Base-by-base conservation (phyloP, 352 stramenopile genomes). In the Globisporangium echinulatum region DNA sequence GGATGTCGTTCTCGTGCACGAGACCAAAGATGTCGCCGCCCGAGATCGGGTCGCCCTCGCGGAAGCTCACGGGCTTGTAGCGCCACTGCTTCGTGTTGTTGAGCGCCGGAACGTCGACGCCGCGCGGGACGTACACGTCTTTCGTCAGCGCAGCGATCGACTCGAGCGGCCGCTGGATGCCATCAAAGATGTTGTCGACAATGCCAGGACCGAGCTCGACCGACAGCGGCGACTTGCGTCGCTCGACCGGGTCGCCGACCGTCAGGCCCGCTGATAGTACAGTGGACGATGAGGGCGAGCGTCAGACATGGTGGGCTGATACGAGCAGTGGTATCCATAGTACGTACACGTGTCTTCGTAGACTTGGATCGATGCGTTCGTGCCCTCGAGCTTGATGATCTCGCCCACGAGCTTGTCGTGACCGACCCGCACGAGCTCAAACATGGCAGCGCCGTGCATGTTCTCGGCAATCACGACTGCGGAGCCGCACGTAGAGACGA, bases 111-210 rank as follows among this genome's bases (percentile, higher is more conserved):
- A 99, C 91, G 70, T 99, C 97, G 49, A 99, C 96, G 63, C 97
- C 97, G 58, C 91, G 86, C 42, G 96, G 96, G 25, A 99, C 97
- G 80, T 99, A 99, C 49, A 99, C 96, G 80, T 98, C 91, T 63
- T 97, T 94, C 40, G 76, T 87, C 54, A 94, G 68, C 51, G 92
- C 77, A 59, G 91, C 94, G 77, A 99, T 99, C 54, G 88, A 87
- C 74, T 99, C 94, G 54, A 99, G 75, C 39, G 97, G 97, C 66
- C 97, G 94, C 75, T 99, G 97, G 76, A 99, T 99, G 66, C 97
- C 97, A 82, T 99, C 97, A 64, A 99, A 99, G 82, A 99, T 99
- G 58, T 98, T 99, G 67, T 97, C 97, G 79, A 99, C 98, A 68
- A 99, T 99, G 63, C 97, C 97, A n/a, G 97, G 97, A 36, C 97